Base-by-base conservation (phyloP, 1,284 basidiomycete species). In the Fomitopsis pinicola region DNA sequence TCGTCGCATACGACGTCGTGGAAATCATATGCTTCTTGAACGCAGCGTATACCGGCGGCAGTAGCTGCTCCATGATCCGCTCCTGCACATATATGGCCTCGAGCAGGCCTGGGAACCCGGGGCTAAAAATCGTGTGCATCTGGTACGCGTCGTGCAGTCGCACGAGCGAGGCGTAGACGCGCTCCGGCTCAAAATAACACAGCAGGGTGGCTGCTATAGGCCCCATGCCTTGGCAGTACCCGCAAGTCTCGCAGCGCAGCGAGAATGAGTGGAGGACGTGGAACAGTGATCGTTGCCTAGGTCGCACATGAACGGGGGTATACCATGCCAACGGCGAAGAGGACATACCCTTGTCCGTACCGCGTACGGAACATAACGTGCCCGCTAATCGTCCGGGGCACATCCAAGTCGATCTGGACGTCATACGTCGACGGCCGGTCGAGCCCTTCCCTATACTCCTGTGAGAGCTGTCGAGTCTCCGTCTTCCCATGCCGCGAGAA, bases 141-240 rank as follows among this genome's bases (percentile, higher is more conserved):
- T 82, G 81, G 75, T 97, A 98, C n/a, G 84, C 80, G 74, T 94
- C 89, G 75, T 97, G 95, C 38, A 99, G 77, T 40, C 88, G 86
- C 36, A 94, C 88, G 61, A 99, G 83, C 22, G 88, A 82, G 2
- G 91, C 85, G 71, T 97, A 98, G 2, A 90, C 92, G 63, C 87
- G 87, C 77, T 94, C 92, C 5, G 95, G 92, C 63, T 90, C 88
- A 72, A 95, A 92, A 75, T 99, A 98, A 76, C 92, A 95, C 15
- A 99, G 82, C 35, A 99, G 81, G 1, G 95, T 97, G 0, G 96
- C 94, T 0, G 96, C 95, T 58, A 99, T 93, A 6, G 96, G 94
- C 0, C 97, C 97, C 97, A 99, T 99, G 57, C 97, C 97, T 77
- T 99, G 97, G 60, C 97, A 97, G 74, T 99, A 99, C 2, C 95